Conservation (phyloP, 2,329 filamentous ascomycete genomes). For the Colletotrichum sansevieriae region DNA sequence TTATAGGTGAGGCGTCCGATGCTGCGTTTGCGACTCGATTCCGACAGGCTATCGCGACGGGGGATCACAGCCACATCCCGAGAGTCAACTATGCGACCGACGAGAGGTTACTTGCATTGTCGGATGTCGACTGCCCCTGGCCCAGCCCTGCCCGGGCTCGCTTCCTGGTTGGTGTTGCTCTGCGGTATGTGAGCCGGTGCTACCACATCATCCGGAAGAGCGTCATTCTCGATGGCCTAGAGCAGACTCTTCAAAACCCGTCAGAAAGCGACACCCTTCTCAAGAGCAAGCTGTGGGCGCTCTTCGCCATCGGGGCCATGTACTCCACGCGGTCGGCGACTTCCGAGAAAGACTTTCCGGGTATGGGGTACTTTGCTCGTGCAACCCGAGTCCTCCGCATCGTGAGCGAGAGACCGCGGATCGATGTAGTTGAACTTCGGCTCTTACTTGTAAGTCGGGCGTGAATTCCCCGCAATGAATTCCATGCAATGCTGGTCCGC, state of each 20-base stretch:
- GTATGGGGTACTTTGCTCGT: constrained; percentile 57
- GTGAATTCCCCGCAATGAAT: neutral
- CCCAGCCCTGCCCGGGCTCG: constrained; percentile 54
- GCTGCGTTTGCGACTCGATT: constrained; percentile 54
- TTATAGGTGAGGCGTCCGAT: constrained; percentile 54
- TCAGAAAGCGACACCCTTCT: constrained; percentile 50
- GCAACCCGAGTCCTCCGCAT: constrained; percentile 55
- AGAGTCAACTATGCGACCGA: constrained; percentile 52
- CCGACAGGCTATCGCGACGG: constrained; percentile 51
- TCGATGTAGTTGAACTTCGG: constrained; percentile 59
- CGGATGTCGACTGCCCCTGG: constrained; percentile 52
- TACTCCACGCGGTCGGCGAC: constrained; percentile 56
- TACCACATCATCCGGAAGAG: constrained; percentile 59
- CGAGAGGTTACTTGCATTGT: constrained; percentile 46
- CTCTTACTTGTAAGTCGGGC: constrained; percentile 56
- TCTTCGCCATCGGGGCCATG: constrained; percentile 61
- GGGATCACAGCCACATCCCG: constrained; percentile 50
- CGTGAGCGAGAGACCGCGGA: constrained; percentile 56
- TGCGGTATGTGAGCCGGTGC: constrained; percentile 55
- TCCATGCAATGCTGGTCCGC: neutral
- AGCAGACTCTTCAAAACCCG: constrained; percentile 53
- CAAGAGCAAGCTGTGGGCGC: constrained; percentile 57
- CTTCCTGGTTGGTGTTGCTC: constrained; percentile 55
- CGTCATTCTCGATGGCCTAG: constrained; percentile 52
- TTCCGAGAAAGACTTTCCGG: constrained; percentile 54